phyloP scores from a whole-genome alignment of 1,139 yeast species.

The Geotrichum citri-aurantii region DNA sequence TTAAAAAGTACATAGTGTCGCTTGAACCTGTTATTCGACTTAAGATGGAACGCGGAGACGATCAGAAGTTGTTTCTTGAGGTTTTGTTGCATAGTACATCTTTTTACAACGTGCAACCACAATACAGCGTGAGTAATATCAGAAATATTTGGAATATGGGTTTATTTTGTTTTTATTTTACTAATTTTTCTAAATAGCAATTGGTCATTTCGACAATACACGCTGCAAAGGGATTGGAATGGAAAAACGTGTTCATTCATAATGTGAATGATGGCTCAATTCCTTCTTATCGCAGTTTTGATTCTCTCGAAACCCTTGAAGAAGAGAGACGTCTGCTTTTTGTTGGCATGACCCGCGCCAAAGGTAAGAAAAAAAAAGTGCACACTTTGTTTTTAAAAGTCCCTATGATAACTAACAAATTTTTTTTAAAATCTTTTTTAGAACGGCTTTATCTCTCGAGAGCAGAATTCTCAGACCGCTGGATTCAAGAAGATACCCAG shows the following conservation, averaged over 20 bases:
- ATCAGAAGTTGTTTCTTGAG: slow-evolving; percentile 5
- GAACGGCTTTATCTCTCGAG: background rate
- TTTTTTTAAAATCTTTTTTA: background rate
- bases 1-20: background rate
- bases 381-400: background rate
- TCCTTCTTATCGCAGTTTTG: slow-evolving; percentile 31
- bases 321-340: slow-evolving; percentile 84
- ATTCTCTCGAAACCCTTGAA: slow-evolving; percentile 40
- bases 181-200: slow-evolving; percentile 6
- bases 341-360: slow-evolving; percentile 85
- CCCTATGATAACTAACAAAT: background rate
- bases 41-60: background rate
- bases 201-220: slow-evolving; percentile 65
- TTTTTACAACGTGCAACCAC: slow-evolving; percentile 6
- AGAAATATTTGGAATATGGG: background rate
- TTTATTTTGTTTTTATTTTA: background rate
- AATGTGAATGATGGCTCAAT: slow-evolving; percentile 32
- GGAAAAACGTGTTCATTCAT: slow-evolving; percentile 82
- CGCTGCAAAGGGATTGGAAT: slow-evolving; percentile 88
- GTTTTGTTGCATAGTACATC: slow-evolving; percentile 4
- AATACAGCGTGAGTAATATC: slow-evolving; percentile 9
- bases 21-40: slow-evolving; percentile 29
- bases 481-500: background rate
- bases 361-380: slow-evolving; percentile 30
- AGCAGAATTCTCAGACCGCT: background rate